Evolutionary conservation across 495 filamentous ascomycete genomes (phyloP), one percentile per base, ranked within the genome.

Genomic region (Lophium mytilinum): DNA sequence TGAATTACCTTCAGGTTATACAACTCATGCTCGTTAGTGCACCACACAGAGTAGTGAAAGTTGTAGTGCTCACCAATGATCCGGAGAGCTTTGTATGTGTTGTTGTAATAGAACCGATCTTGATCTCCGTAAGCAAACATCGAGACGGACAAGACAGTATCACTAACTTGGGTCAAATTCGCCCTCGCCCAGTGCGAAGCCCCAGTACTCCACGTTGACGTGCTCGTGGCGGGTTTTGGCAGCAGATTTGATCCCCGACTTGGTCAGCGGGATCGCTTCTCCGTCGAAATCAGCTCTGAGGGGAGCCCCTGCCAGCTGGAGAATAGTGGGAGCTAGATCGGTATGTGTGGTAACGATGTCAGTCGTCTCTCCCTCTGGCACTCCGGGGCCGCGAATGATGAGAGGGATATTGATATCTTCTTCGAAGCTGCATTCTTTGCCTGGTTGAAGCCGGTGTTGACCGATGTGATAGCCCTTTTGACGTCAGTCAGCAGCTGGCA

Each of bases 361-460:
- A 7, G 76, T 75, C 1, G 47, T 48, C 18, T 37, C 7, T 17
- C 60, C 60, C 35, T 60, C 50, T 2, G 67, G 57, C 0, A 71
- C 55, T 0, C 61, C 61, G 6, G 69, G 69, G 12, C 69, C 69
- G 5, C 69, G 69, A n/a, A 71, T 52, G 21, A 83, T 72, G 5
- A 89, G 71, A 0, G 86, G 86, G 0, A 90, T 78, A 36, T 86
- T 83, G 58, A 88, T 83, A 62, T 90, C 86, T 65, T 87, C 83
- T 59, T 88, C 84, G 51, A 80, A 89, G 0, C 83, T 83, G 53
- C 80, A 84, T 35, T 81, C 76, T 69, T 90, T 90, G 2, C 85
- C 86, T 1, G 86, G 84, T 10, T 82, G 81, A 34, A 88, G 62
- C 5, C 86, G 77, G 64, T 90, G 86, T 58, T 89, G 86, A 21